Evolutionary conservation across 805 yeast genomes (phyloP).

Genomic region (Dipodascopsis uninucleata): DNA sequence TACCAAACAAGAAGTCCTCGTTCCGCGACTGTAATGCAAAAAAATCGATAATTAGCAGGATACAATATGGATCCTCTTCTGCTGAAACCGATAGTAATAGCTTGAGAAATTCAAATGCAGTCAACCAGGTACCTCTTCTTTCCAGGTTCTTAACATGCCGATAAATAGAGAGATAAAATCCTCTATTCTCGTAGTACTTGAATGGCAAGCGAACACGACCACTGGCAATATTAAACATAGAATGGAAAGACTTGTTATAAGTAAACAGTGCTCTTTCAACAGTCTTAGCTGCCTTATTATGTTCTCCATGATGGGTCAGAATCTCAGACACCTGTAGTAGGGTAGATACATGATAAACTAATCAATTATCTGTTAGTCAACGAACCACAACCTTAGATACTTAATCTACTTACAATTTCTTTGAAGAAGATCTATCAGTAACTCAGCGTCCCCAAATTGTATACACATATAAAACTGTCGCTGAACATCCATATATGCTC

Average conservation of each 20-base stretch:
- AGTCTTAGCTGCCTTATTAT: constrained; percentile 63
- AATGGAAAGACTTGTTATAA: constrained; percentile 69
- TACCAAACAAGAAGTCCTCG: constrained; percentile 55
- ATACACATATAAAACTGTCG: constrained; percentile 57
- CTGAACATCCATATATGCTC: constrained; percentile 41
- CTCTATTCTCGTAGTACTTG: constrained; percentile 69
- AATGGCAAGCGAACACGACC: constrained; percentile 66
- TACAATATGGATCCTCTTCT: constrained; percentile 83
- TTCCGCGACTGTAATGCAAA: constrained; percentile 68
- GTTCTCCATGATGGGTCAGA: constrained; percentile 70
- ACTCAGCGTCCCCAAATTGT: constrained; percentile 71
- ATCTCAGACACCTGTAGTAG: constrained; percentile 76
- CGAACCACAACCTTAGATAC: not conserved
- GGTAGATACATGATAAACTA: constrained; percentile 73
- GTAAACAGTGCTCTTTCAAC: constrained; percentile 75
- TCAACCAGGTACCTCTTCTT: constrained; percentile 69
- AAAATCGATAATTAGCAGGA: constrained; percentile 75
- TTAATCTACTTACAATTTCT: constrained; percentile 35
- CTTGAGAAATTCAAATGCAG: constrained; percentile 75
- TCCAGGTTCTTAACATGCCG: constrained; percentile 67
- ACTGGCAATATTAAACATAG: constrained; percentile 54
- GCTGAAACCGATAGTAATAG: constrained; percentile 57
- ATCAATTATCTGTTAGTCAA: not conserved
- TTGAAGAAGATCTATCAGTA: constrained; percentile 54
- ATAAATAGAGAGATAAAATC: constrained; percentile 68